These are phyloP conservation scores for Mycena pura DNA, from an alignment of 768 basidiomycete species.

Conservation along the genomic window DNA sequence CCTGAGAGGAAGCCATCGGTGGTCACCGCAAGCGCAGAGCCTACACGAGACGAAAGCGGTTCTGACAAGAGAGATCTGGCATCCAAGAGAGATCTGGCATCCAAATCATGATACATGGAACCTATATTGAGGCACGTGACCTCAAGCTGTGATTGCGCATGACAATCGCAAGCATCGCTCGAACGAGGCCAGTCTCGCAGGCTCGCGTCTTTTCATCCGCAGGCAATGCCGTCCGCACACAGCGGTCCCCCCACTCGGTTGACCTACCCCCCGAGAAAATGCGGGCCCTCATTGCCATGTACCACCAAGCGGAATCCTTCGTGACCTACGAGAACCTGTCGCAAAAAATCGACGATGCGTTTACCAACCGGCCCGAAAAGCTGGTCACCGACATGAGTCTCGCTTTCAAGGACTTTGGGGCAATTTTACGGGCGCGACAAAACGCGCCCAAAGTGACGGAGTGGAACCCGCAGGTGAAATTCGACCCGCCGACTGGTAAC, in stretches of 20 bases:
- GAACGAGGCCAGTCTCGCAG: background rate
- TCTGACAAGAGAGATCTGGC: background rate
- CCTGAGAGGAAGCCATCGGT: background rate
- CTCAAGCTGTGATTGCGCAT: background rate
- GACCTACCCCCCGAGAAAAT: slow-evolving; percentile 63
- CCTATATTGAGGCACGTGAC: background rate
- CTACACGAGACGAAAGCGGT: too few species aligned
- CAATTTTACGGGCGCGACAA: slow-evolving; percentile 31
- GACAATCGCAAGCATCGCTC: background rate
- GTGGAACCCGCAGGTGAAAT: slow-evolving; percentile 36
- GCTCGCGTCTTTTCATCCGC: slow-evolving; percentile 15
- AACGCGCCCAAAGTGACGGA: slow-evolving; percentile 46
- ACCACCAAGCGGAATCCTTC: slow-evolving; percentile 77
- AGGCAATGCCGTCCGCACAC: slow-evolving; percentile 30
- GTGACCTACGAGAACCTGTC: slow-evolving; percentile 75
- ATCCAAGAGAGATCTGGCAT: background rate
- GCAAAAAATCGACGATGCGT: slow-evolving; percentile 68
- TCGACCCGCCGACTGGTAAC: background rate
- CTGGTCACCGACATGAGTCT: background rate
- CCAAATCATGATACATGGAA: background rate
- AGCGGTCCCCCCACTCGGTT: slow-evolving; percentile 29
- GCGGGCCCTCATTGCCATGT: slow-evolving; percentile 77
- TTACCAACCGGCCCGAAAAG: slow-evolving; percentile 38
- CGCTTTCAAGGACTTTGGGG: slow-evolving; percentile 26
- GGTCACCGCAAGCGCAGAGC: background rate